Percentiles rank a stretch among this genome's conserved stretches.
Conservation (phyloP, 2,329 filamentous ascomycete species). For the Paracamarosporium sp. region DNA sequence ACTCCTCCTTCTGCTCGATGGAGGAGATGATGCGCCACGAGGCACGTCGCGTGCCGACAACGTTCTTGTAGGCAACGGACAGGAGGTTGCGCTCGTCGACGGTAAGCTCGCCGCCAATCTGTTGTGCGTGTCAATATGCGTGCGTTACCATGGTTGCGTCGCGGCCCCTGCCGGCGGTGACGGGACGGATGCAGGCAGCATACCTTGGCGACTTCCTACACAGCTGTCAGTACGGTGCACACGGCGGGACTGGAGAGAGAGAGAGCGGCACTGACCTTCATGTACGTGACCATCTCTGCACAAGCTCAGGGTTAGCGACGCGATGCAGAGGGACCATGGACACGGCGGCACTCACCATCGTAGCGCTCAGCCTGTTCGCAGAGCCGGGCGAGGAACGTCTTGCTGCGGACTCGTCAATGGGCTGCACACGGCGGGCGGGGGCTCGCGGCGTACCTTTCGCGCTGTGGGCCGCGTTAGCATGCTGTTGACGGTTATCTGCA, state of each 20-base stretch:
- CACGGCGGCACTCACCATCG: constrained; percentile 71
- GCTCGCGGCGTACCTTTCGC: constrained; percentile 54
- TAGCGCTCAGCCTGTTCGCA: constrained; percentile 99
- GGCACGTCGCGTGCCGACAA: constrained; percentile 95
- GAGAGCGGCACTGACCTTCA: constrained; percentile 72
- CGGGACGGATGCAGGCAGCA: constrained; percentile 30
- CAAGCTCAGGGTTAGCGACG: constrained; percentile 42
- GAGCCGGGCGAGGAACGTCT: constrained; percentile 99
- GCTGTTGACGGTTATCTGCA: constrained; percentile 36
- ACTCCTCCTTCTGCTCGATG: constrained; percentile 99
- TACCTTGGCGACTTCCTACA: constrained; percentile 92
- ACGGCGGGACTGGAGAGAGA: background rate
- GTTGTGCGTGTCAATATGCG: constrained; percentile 27
- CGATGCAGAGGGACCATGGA: constrained; percentile 21
- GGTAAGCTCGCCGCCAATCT: constrained; percentile 72
- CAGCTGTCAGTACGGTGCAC: constrained; percentile 42
- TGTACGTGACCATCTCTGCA: constrained; percentile 95
- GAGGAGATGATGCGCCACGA: constrained; percentile 99
- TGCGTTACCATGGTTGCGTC: background rate
- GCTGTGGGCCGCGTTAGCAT: constrained; percentile 51
- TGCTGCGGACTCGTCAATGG: constrained; percentile 54
- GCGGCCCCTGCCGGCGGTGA: constrained; percentile 20
- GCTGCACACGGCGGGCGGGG: background rate
- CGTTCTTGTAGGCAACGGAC: constrained; percentile 99
- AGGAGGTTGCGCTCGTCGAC: constrained; percentile 87